Conservation (phyloP, 2,329 filamentous ascomycete species). For the Pyricularia pennisetigena region DNA sequence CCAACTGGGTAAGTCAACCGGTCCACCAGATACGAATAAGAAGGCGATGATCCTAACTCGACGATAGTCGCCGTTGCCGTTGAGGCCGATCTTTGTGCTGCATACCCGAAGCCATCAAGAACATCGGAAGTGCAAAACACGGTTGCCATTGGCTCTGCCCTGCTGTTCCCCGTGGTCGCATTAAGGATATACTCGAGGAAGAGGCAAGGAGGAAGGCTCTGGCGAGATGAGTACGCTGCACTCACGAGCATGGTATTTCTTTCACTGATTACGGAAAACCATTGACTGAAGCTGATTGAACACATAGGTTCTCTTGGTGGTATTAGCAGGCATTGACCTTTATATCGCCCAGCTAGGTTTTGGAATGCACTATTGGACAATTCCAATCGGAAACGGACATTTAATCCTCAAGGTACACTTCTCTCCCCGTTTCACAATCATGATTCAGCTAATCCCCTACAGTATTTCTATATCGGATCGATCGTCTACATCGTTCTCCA, state of each 20-base stretch:
- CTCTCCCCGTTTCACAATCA: too few species aligned
- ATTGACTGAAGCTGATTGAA: not conserved
- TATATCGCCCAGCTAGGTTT: not conserved
- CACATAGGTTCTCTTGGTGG: not conserved
- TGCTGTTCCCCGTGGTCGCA: not conserved
- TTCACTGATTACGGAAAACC: not conserved
- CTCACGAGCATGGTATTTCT: not conserved
- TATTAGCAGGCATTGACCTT: not conserved
- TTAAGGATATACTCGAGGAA: not conserved
- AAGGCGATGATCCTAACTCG: too few species aligned
- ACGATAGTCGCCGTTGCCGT: too few species aligned
- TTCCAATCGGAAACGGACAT: too few species aligned
- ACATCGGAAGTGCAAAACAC: not conserved
- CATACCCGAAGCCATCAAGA: not conserved
- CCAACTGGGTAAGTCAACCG: too few species aligned
- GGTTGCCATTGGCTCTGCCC: not conserved
- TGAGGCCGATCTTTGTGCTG: not conserved
- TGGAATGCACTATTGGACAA: not conserved
- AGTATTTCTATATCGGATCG: too few species aligned
- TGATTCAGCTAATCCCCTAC: not conserved
- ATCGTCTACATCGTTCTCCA: not conserved
- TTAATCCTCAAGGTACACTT: slow-evolving; percentile 1
- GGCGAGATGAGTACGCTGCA: not conserved
- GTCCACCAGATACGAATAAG: too few species aligned
- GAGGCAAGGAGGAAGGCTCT: not conserved